A percentile compares a stretch with the other conserved stretches of the same genome.
These are phyloP conservation scores for Primulina eburnea DNA, from an alignment of 257 asterid genomes.

Conservation along the genomic window DNA sequence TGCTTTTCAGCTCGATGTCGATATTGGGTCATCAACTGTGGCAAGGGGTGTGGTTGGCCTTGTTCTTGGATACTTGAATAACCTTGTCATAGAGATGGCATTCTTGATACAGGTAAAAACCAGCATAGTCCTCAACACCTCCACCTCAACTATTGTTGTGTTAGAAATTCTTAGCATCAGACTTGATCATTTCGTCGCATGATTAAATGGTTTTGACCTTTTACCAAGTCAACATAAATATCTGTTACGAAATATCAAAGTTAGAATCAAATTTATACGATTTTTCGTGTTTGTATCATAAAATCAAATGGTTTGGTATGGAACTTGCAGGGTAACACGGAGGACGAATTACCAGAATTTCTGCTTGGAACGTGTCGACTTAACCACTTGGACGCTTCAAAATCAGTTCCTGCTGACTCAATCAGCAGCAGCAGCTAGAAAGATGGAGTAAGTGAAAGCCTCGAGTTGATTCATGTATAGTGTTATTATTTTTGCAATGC, in stretches of 20 bases:
- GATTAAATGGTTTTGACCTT: too few relatives aligned
- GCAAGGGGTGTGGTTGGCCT: slow-evolving; percentile 89
- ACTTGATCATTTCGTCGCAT: too few relatives aligned
- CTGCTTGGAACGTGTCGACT: slow-evolving; percentile 86
- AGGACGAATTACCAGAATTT: slow-evolving; percentile 79
- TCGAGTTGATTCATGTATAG: slow-evolving; percentile 23
- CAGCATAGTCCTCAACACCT: not conserved
- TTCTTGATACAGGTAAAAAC: slow-evolving; percentile 76
- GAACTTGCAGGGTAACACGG: slow-evolving; percentile 60
- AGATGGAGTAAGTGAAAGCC: slow-evolving; percentile 15
- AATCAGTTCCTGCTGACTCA: slow-evolving; percentile 45
- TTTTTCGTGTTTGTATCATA: not conserved
- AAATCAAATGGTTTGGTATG: not conserved
- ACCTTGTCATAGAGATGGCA: slow-evolving; percentile 87
- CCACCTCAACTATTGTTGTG: not conserved
- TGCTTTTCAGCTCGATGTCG: slow-evolving; percentile 63
- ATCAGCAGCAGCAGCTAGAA: slow-evolving; percentile 24
- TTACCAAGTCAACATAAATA: too few relatives aligned
- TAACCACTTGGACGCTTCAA: slow-evolving; percentile 69
- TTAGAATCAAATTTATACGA: not conserved
- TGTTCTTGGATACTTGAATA: slow-evolving; percentile 84
- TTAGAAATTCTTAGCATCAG: too few relatives aligned
- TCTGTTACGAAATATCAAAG: too few relatives aligned
- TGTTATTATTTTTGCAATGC: slow-evolving; percentile 1
- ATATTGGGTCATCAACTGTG: slow-evolving; percentile 82